A percentile compares a stretch with the other conserved stretches of the same genome.
Evolutionary conservation across 768 basidiomycete genomes (phyloP).

Genomic region (Dacryopinax spathularia): DNA sequence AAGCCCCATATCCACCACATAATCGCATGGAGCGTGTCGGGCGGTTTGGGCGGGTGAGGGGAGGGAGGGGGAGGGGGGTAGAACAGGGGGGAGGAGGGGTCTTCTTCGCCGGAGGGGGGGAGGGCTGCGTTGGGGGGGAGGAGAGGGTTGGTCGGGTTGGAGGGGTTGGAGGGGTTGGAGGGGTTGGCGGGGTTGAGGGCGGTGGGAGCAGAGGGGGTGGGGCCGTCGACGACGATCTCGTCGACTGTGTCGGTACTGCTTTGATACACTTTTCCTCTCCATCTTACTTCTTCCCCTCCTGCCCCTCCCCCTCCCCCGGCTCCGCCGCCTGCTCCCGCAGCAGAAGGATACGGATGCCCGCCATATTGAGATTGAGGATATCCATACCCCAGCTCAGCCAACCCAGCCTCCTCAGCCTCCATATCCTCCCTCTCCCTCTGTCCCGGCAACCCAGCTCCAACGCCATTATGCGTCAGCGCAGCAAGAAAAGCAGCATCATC

Average conservation of each 20-base stretch:
- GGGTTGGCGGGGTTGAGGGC: not conserved
- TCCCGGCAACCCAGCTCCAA: not conserved
- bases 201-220: not conserved
- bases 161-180: not conserved
- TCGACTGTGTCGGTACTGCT: not conserved
- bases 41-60: not conserved
- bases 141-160: too few relatives aligned
- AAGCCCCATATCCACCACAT: not conserved
- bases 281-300: not conserved
- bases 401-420: not conserved
- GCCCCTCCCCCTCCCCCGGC: too few relatives aligned
- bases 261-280: not conserved
- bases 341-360: not conserved
- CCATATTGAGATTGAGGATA: not conserved
- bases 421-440: not conserved
- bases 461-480: not conserved
- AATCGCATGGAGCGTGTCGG: not conserved
- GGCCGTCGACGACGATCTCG: not conserved
- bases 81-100: too few relatives aligned
- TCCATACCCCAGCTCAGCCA: not conserved
- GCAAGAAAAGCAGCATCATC: not conserved
- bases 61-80: not conserved
- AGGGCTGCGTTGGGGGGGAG: too few relatives aligned
- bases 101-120: too few relatives aligned
- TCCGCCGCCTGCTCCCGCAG: too few relatives aligned